Base-by-base conservation (phyloP, 768 basidiomycete genomes). In the Termitomyces eurrhizus region DNA sequence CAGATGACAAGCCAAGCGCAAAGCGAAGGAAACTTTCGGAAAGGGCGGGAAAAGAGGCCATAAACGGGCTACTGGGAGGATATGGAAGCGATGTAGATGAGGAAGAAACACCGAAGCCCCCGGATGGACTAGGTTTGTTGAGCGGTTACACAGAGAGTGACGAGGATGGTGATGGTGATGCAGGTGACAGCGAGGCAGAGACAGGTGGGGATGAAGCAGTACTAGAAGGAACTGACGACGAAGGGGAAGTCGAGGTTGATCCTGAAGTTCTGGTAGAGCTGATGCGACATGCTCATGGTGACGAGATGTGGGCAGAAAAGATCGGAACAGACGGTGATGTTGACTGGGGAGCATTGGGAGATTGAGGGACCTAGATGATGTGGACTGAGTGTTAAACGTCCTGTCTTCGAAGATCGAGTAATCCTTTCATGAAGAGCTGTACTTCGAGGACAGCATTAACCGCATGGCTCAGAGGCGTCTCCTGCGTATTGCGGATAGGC, bases 351-450 rank as follows among this genome's bases (percentile, higher is more conserved):
- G 81, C 78, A 24, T 76, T 72, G 5, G 72, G 65, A 32, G 66
- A 70, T n/a, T n/a, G 72, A 69, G 44, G 65, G 68, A 44, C 64
- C 48, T 42, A 74, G 73, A 57, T 64, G 48, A 56, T 42, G 29
- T 26, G 37, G 5, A 53, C 13, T 3, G 2, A 24, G 24, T 39
- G 26, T 65, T 69, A 92, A 63, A 85, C 76, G 63, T 92, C 90
- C 66, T 89, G 85, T 65, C 90, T 80, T 61, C 87, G 80, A 59
- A 93, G 78, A 70, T 93, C 92, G 49, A 93, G 74, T 57, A 92
- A 70, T 9, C 92, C 92, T 65, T 92, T 93, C 90, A 94, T 92
- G 49, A 92, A 77, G 14, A 84, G 75, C 68, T 93, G 92, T 12
- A 93, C 85, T 62, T 93, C 88, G 0, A 93, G 80, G 0, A 93